Evolutionary conservation across 805 yeast species (phyloP).

Genomic region (Nakazawaea wickerhamii): DNA sequence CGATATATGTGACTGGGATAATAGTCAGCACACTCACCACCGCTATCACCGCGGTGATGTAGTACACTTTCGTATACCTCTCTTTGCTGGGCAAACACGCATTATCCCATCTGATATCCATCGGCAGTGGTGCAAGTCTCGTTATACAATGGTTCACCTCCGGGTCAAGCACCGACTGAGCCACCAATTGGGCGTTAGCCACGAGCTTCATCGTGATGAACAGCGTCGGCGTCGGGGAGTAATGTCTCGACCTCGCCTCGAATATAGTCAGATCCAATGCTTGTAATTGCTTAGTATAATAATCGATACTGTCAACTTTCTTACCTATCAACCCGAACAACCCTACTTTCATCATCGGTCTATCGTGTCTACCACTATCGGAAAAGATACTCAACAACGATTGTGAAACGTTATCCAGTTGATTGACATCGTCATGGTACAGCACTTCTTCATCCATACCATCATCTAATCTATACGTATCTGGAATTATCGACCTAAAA

Average conservation of each 20-base stretch:
- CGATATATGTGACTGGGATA: conserved; percentile 79
- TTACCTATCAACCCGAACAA: conserved; percentile 60
- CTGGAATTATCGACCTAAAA: conserved; percentile 11
- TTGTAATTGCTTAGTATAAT: conserved; percentile 63
- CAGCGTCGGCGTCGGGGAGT: conserved; percentile 83
- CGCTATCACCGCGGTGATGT: conserved; percentile 63
- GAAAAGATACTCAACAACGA: conserved; percentile 12
- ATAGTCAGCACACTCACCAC: conserved; percentile 67
- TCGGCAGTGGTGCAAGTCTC: conserved; percentile 90
- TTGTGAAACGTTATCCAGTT: conserved; percentile 10
- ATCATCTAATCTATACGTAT: conserved; percentile 5
- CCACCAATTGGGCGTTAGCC: conserved; percentile 94
- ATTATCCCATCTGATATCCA: conserved; percentile 90
- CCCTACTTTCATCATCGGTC: conserved; percentile 65
- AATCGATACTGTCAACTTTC: conserved; percentile 75
- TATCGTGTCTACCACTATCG: conserved; percentile 21
- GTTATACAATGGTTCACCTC: conserved; percentile 79
- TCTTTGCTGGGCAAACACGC: conserved; percentile 75
- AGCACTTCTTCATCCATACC: conserved; percentile 17
- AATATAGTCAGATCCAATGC: conserved; percentile 65
- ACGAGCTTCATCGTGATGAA: conserved; percentile 93
- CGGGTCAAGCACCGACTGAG: conserved; percentile 93
- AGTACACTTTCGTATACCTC: conserved; percentile 56
- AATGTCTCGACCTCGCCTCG: conserved; percentile 60
- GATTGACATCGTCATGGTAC: conserved; percentile 6